Base-by-base conservation (phyloP, 2,329 filamentous ascomycete species). In the Hysterium pulicare region DNA sequence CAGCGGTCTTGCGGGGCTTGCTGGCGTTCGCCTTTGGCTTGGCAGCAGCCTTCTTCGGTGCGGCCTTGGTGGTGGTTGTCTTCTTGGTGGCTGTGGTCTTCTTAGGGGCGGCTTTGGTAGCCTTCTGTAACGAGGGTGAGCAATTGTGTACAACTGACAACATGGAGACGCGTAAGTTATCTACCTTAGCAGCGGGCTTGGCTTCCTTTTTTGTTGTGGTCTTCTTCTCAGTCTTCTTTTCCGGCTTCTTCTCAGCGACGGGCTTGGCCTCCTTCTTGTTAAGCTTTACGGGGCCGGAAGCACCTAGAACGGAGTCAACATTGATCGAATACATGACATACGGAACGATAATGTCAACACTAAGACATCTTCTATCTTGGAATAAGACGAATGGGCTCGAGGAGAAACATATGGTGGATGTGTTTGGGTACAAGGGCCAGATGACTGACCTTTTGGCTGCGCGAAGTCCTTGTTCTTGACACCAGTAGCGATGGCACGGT, bases 251-350 rank as follows among this genome's bases (percentile, higher is more conserved):
- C 28, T 51, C 37, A 23, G 60, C 47, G 38, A 53, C 54, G 32
- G 64, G 55, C 57, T 66, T 66, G 9, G 58, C 56, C 42, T 79
- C 77, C 76, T 89, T 90, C 83, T 91, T 91, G 46, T 85, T 86
- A 47, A 95, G 84, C 84, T 95, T 95, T 71, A 93, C 89, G 55
- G 88, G 86, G 47, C 90, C 90, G 51, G 90, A 95, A 46, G 88
- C 78, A 60, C 86, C 86, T 90, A 46, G 39, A 45, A 39, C 22
- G 30, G n/a, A n/a, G n/a, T n/a, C n/a, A n/a, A n/a, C n/a, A n/a
- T n/a, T n/a, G n/a, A n/a, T n/a, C n/a, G n/a, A n/a, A n/a, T n/a
- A n/a, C n/a, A n/a, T n/a, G n/a, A n/a, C n/a, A n/a, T n/a, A n/a
- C n/a, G n/a, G n/a, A n/a, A n/a, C n/a, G n/a, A n/a, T n/a, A n/a